Evolutionary conservation across 192 early-diverging fungal genomes (phyloP).

Genomic region (Podila horticola): DNA sequence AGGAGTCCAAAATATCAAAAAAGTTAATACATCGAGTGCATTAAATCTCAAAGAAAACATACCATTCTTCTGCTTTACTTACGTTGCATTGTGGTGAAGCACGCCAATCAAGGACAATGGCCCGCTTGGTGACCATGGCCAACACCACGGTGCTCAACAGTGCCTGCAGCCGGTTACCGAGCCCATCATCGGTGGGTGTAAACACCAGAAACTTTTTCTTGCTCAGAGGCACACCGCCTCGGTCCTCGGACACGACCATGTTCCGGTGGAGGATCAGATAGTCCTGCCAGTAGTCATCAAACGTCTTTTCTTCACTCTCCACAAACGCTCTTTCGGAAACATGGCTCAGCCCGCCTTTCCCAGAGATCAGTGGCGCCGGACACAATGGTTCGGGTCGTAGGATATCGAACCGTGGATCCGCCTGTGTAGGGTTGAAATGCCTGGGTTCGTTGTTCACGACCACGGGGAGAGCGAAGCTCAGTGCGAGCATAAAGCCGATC

Average conservation of each 20-base stretch:
- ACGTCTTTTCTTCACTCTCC: conserved; percentile 1
- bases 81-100: conserved; percentile 46
- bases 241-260: conserved; percentile 29
- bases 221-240: conserved; percentile 22
- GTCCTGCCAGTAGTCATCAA: conserved; percentile 44
- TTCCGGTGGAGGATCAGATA: conserved; percentile 32
- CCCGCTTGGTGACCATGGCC: conserved; percentile 40
- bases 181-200: conserved; percentile 42
- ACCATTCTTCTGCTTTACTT: conserved; percentile 3
- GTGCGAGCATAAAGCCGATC: conserved; percentile 11
- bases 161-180: conserved; percentile 43
- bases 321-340: no score
- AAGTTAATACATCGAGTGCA: not conserved
- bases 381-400: conserved; percentile 32
- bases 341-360: no score
- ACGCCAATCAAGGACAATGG: conserved; percentile 38
- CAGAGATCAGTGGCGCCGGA: conserved; percentile 3
- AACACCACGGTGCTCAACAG: conserved; percentile 39
- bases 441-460: conserved; percentile 31
- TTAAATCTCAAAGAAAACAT: no score
- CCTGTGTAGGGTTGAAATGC: conserved; percentile 16
- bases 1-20: not conserved
- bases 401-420: conserved; percentile 26
- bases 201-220: conserved; percentile 39
- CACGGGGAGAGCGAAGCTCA: conserved; percentile 32